Percentiles rank a stretch among this genome's conserved stretches.
Evolutionary conservation across 345 rosid species (phyloP).

Genomic region (Heritiera fomes): DNA sequence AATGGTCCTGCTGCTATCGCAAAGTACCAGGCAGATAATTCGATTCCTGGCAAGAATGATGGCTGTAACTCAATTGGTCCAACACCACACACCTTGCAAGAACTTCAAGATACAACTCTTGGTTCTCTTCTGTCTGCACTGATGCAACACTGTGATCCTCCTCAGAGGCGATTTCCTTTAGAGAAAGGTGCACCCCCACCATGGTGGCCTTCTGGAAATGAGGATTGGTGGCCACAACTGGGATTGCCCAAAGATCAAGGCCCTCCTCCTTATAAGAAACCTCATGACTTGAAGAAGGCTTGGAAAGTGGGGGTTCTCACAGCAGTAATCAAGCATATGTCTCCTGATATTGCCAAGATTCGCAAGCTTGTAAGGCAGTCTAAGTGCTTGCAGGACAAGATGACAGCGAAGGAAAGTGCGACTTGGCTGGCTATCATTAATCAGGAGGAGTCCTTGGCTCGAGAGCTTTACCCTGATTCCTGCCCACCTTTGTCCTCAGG

Average conservation of each 20-base stretch:
- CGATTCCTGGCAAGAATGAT: conserved; percentile 51
- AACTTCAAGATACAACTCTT: conserved; percentile 94
- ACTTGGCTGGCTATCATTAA: conserved; percentile 90
- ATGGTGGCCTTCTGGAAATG: conserved; percentile 95
- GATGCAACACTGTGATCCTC: conserved; percentile 89
- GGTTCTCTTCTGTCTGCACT: conserved; percentile 86
- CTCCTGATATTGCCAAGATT: conserved; percentile 70
- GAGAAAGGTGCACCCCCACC: conserved; percentile 89
- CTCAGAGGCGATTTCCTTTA: conserved; percentile 84
- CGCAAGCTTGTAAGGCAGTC: conserved; percentile 83
- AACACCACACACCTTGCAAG: conserved; percentile 78
- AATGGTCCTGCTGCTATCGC: conserved; percentile 88
- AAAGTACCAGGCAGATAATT: conserved; percentile 67
- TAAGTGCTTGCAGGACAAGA: conserved; percentile 85
- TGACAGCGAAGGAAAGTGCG: conserved; percentile 90
- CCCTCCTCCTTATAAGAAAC: conserved; percentile 97
- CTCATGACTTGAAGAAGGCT: conserved; percentile 92
- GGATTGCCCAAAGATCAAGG: conserved; percentile 65
- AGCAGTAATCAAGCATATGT: conserved; percentile 84
- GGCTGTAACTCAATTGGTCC: conserved; percentile 53
- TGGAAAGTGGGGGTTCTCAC: conserved; percentile 95
- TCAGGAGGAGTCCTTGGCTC: conserved; percentile 63
- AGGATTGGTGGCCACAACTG: conserved; percentile 89
- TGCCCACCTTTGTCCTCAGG: conserved; percentile 54
- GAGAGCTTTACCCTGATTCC: conserved; percentile 55